Evolutionary conservation across 192 early-diverging fungal genomes (phyloP), one percentile per base, ranked within the genome.

Genomic region (Oehlia diaphana): DNA sequence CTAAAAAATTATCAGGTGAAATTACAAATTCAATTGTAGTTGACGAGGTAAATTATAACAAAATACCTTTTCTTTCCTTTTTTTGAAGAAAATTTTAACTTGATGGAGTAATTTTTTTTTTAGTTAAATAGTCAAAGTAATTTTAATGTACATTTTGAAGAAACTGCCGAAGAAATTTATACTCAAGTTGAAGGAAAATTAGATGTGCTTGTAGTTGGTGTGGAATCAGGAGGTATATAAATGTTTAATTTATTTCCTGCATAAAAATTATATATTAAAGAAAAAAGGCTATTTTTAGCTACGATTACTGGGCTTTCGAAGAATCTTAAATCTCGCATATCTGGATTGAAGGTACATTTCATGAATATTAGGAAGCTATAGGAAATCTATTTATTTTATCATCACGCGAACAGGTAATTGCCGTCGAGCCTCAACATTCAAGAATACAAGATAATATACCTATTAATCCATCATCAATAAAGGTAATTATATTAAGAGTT

Each of bases 361-460:
- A 44, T 37, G 31, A 74, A 33, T 6, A 21, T 58, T 58, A 58
- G 53, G 6, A 16, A 7, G 53, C 1, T 58, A 2, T 58, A 21
- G 53, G 5, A 19, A 21, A 21, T 58, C 50, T 19, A 4, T 58
- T 58, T 19, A 58, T 13, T 49, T 16, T 58, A 58, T 58, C 16
- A 28, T 66, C 23, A 66, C 14, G 23, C 33, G 21, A 49, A 28
- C 80, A 90, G 84, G 84, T 90, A 1, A 85, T 94, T 64, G 93
- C 89, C 19, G 92, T 94, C 4, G 93, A 94, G 82, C 93, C 93
- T 2, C 79, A 85, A 19, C 86, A 90, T 73, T 92, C 91, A 9
- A 87, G 86, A 23, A 84, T 93, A 35, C 80, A 87, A 73, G 86
- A 86, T 61, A 76, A 76, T 9, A 81, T 67, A 35, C 21, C 63